Base-by-base conservation (phyloP, 108 stramenopile genomes). In the Skeletonema marinoi region DNA sequence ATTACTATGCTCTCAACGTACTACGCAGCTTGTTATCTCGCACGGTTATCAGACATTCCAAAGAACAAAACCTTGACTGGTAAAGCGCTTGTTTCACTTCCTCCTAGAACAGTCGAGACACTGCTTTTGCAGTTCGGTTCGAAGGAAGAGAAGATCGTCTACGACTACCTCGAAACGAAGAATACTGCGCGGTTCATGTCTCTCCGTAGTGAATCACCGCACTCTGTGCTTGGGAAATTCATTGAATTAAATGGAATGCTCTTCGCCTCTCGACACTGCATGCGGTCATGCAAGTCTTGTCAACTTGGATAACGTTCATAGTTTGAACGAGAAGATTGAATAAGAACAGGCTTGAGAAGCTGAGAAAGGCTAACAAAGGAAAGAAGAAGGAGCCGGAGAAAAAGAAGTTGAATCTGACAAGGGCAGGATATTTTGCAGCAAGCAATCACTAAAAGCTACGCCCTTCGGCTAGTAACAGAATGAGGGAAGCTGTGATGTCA, bases 71-170 rank as follows among this genome's bases (percentile, higher is more conserved):
- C 13, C 13, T 76, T 1, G 33, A 39, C 9, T n/a, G 75, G 69
- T 3, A 36, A 78, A n/a, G 35, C 54, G 12, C 29, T 66, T 5
- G 30, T 78, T 17, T 42, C 56, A 17, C 71, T 78, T 6, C 77
- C 77, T 65, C 77, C 77, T 64, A 12, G 77, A 19, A 65, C 70
- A 29, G 70, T 71, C 2, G 70, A 71, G 29, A 71, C 70, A n/a
- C 19, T 33, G 63, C 35, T n/a, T 16, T 25, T 71, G 33, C 7
- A 6, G 14, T 71, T 71, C 3, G 46, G 51, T 41, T 59, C 70
- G 60, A 25, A 71, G 21, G 70, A 32, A 33, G 70, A 71, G 65
- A 65, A 33, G 63, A 33, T 62, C 21, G 30, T 71, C 10, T 71
- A 71, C 14, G 64, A 71, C 19, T 63, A 63, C 14, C 59, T 71